Base-by-base conservation (phyloP, 495 filamentous ascomycete genomes). In the Daldinia childiae region DNA sequence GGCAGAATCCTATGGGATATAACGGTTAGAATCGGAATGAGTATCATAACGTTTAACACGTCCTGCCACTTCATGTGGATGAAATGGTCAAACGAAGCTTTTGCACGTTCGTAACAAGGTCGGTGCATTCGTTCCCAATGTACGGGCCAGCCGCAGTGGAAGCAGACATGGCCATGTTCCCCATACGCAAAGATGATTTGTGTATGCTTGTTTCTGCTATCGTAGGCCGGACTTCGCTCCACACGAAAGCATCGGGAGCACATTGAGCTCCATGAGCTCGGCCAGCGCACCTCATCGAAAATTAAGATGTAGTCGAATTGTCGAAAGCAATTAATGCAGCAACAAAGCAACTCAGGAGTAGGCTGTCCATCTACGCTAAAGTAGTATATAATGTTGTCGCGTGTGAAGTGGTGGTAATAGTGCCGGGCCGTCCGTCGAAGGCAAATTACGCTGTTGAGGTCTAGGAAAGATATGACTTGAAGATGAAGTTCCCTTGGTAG, bases 401-500 rank as follows among this genome's bases (percentile, higher is more conserved):
- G 15, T 21, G 52, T 54, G 43, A 64, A 45, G 19, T 58, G 45
- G 15, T 62, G 3, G 30, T 21, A 59, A 52, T 77, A 71, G 6
- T 43, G 38, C n/a, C 72, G 75, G 75, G 77, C 78, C 4, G 79
- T 80, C n/a, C 60, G 38, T 6, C 79, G 74, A 29, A 82, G 75
- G 9, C 66, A 61, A n/a, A 74, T 56, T 5, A 79, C 71, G 57
- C 72, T 70, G 56, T 67, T 71, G 26, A 82, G 74, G 39, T 64
- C 45, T 29, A 79, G 60, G 14, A 69, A 68, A 1, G 50, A 59
- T 17, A 80, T 39, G 26, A 82, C 55, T 50, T 66, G 39, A 48
- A 79, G 70, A n/a, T 79, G 74, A 6, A 81, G 56, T 60, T 82
- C 80, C 11, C 57, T 55, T 4, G 78, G 79, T 3, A 82, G 62